phyloP scores from a whole-genome alignment of 73 alveolate species.

The Paramecium tetraurelia region DNA sequence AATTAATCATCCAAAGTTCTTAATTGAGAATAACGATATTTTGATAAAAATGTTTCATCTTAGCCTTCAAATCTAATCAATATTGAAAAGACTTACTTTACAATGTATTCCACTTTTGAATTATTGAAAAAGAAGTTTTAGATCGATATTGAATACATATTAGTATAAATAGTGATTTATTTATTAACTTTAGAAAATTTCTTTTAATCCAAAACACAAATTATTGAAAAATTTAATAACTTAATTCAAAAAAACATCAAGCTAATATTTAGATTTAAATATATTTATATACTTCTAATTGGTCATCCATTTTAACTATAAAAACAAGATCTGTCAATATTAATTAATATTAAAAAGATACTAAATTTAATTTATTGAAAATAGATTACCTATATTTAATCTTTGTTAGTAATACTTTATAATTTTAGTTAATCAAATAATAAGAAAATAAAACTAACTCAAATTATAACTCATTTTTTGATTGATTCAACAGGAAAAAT shows the following conservation, averaged over 20 bases:
- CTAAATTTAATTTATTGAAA: too few relatives aligned
- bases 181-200: not conserved
- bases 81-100: not conserved
- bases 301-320: not conserved
- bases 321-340: not conserved
- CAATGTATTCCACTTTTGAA: not conserved
- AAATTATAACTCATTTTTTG: too few relatives aligned
- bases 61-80: not conserved
- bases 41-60: not conserved
- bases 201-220: not conserved
- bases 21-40: not conserved
- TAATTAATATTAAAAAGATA: too few relatives aligned
- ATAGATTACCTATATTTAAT: too few relatives aligned
- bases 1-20: not conserved
- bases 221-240: not conserved
- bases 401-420: too few relatives aligned
- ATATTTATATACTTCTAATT: too few relatives aligned
- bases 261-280: too few relatives aligned
- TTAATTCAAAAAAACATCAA: not conserved
- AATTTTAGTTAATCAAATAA: too few relatives aligned
- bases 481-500: too few relatives aligned
- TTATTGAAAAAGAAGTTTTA: not conserved
- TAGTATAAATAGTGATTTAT: not conserved
- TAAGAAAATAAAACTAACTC: too few relatives aligned
- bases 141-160: not conserved